Evolutionary conservation across 1,284 basidiomycete genomes (phyloP).

Genomic region (Melanopsichium pennsylvanicum): DNA sequence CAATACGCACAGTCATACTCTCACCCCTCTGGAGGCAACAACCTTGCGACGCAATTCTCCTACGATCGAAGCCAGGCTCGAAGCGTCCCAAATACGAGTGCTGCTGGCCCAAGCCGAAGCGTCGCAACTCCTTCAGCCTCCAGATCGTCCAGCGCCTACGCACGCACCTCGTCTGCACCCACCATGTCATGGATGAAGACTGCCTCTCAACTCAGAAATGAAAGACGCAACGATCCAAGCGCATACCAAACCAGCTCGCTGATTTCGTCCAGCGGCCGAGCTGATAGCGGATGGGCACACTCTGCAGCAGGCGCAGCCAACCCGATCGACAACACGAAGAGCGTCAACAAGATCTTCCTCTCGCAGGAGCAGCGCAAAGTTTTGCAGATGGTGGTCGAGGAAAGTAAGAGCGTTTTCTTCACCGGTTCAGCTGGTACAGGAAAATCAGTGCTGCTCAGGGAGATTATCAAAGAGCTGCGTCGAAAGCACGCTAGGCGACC

Average conservation of each 20-base stretch:
- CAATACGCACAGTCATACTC: background rate
- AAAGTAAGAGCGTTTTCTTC: constrained; percentile 82
- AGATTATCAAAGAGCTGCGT: constrained; percentile 77
- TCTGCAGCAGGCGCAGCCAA: constrained; percentile 1
- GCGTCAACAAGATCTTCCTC: constrained; percentile 51
- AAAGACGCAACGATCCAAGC: constrained; percentile 24
- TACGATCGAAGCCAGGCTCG: constrained; percentile 16
- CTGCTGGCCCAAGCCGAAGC: background rate
- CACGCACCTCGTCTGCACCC: constrained; percentile 21
- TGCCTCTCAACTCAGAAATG: constrained; percentile 34
- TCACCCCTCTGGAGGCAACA: constrained; percentile 12
- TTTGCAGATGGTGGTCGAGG: constrained; percentile 57
- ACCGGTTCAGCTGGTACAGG: constrained; percentile 94
- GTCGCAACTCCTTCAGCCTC: background rate
- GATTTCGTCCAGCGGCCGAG: constrained; percentile 3
- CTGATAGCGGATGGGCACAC: constrained; percentile 4
- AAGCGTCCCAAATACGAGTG: background rate
- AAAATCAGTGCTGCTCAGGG: constrained; percentile 90
- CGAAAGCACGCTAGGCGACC: constrained; percentile 69
- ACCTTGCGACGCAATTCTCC: constrained; percentile 23
- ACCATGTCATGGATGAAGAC: constrained; percentile 35
- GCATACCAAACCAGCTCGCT: constrained; percentile 28
- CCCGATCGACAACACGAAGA: constrained; percentile 8
- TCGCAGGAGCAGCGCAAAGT: constrained; percentile 60
- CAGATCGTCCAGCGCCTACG: background rate